Evolutionary conservation across 371 early-diverging fungal genomes (phyloP).

Genomic region (Fennellomyces sp.): DNA sequence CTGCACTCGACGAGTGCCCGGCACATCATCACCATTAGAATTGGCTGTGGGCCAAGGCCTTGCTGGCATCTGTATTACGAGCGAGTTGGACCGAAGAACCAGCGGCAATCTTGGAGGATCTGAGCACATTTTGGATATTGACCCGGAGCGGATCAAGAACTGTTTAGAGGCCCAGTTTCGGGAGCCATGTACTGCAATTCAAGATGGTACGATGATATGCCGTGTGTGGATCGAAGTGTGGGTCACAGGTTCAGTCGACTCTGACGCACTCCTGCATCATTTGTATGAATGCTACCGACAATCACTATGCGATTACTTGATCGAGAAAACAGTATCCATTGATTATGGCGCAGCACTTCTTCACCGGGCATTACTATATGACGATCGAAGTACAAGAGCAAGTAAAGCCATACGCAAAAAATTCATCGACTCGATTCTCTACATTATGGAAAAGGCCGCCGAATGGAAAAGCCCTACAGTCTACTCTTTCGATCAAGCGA

Average conservation of each 20-base stretch:
- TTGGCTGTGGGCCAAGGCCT: slow-evolving; percentile 69
- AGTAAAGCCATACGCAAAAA: slow-evolving; percentile 40
- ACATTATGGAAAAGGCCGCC: slow-evolving; percentile 53
- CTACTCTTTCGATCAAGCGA: slow-evolving; percentile 41
- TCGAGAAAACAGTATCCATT: slow-evolving; percentile 66
- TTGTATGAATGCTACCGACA: slow-evolving; percentile 63
- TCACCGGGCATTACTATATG: slow-evolving; percentile 19
- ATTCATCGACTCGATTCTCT: slow-evolving; percentile 58
- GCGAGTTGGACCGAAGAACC: slow-evolving; percentile 27
- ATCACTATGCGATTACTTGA: slow-evolving; percentile 72
- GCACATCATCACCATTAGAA: slow-evolving; percentile 36
- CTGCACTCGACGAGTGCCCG: slow-evolving; percentile 44
- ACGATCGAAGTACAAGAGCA: slow-evolving; percentile 1
- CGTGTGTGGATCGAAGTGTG: slow-evolving; percentile 71
- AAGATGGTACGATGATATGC: slow-evolving; percentile 18
- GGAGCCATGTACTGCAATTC: slow-evolving; percentile 18
- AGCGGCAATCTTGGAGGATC: slow-evolving; percentile 2
- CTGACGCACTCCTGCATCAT: slow-evolving; percentile 55
- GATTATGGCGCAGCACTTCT: slow-evolving; percentile 31
- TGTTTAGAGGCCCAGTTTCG: slow-evolving; percentile 41
- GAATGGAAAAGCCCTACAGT: slow-evolving; percentile 65
- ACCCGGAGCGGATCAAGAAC: slow-evolving; percentile 24
- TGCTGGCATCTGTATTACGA: slow-evolving; percentile 69
- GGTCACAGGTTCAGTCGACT: slow-evolving; percentile 67
- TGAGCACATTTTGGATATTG: slow-evolving; percentile 22